Conservation (phyloP, 2,329 filamentous ascomycete genomes). For the Celoporthe dispersa region DNA sequence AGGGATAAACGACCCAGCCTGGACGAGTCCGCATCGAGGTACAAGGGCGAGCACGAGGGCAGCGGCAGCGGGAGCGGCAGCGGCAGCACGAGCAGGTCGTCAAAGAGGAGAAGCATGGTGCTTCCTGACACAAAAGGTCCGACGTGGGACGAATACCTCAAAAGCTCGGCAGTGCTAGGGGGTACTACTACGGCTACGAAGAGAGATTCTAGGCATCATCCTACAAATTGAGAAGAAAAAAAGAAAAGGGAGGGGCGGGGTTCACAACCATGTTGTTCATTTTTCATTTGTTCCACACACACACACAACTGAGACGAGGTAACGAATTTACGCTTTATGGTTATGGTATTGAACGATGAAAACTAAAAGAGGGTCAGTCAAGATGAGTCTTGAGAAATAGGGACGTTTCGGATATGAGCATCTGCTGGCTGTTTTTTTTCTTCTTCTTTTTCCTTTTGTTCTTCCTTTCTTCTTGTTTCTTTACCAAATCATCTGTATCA, state of each 20-base stretch:
- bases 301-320: neutral
- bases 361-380: neutral
- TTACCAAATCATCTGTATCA: neutral
- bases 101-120: constrained; percentile 28
- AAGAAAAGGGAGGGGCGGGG: neutral
- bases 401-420: neutral
- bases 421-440: neutral
- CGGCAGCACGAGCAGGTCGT: constrained; percentile 21
- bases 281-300: neutral
- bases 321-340: constrained; percentile 3
- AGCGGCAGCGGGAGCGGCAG: neutral
- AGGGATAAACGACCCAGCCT: constrained; percentile 21
- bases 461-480: neutral
- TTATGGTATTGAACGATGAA: neutral
- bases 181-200: constrained; percentile 19
- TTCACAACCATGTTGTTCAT: neutral
- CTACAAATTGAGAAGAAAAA: constrained; percentile 7
- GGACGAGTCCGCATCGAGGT: constrained; percentile 21
- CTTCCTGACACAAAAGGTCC: constrained; percentile 35
- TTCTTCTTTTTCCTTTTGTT: neutral
- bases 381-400: neutral
- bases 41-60: constrained; percentile 20
- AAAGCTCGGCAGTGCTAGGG: constrained; percentile 26
- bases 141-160: constrained; percentile 40
- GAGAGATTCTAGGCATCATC: constrained; percentile 19